A percentile compares a stretch with the other conserved stretches of the same genome.
Evolutionary conservation across 2,329 filamentous ascomycete species (phyloP).

Genomic region (Phialophora verrucosa): DNA sequence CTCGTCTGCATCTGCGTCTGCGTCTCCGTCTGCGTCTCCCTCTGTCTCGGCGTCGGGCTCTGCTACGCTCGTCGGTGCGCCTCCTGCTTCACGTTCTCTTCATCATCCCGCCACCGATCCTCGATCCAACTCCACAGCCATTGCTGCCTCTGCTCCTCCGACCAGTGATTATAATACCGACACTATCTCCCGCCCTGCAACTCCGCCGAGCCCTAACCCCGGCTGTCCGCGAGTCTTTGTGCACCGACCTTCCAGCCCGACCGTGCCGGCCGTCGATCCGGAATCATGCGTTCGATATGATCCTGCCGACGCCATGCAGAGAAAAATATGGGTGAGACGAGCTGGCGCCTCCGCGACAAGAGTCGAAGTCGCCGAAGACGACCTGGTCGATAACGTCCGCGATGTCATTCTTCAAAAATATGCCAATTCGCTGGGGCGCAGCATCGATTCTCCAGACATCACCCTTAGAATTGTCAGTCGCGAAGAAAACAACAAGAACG

Average conservation of each 20-base stretch:
- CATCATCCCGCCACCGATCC: slow-evolving; percentile 18
- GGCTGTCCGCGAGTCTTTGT: slow-evolving; percentile 26
- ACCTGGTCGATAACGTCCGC: slow-evolving; percentile 91
- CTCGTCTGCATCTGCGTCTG: background rate
- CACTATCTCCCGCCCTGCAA: background rate
- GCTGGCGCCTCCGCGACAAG: slow-evolving; percentile 84
- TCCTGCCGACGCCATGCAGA: slow-evolving; percentile 46
- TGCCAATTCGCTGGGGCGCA: slow-evolving; percentile 84
- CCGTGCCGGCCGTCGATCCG: slow-evolving; percentile 25
- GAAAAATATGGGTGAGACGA: slow-evolving; percentile 95
- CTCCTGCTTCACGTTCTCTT: slow-evolving; percentile 24
- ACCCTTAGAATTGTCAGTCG: slow-evolving; percentile 77
- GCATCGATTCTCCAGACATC: slow-evolving; percentile 89
- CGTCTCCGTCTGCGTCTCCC: background rate
- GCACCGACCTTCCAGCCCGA: slow-evolving; percentile 33
- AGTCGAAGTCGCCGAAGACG: slow-evolving; percentile 82
- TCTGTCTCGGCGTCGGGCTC: background rate
- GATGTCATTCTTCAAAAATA: slow-evolving; percentile 94
- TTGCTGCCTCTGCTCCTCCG: slow-evolving; percentile 2
- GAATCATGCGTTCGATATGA: slow-evolving; percentile 31
- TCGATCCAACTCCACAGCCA: slow-evolving; percentile 3
- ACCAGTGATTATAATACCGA: background rate
- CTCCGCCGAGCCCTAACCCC: slow-evolving; percentile 10
- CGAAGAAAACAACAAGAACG: slow-evolving; percentile 55
- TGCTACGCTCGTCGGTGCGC: background rate